Evolutionary conservation across 129 eudicot species (phyloP), one percentile per base, ranked within the genome.

Genomic region (Chrysanthemum lavandulifolium): DNA sequence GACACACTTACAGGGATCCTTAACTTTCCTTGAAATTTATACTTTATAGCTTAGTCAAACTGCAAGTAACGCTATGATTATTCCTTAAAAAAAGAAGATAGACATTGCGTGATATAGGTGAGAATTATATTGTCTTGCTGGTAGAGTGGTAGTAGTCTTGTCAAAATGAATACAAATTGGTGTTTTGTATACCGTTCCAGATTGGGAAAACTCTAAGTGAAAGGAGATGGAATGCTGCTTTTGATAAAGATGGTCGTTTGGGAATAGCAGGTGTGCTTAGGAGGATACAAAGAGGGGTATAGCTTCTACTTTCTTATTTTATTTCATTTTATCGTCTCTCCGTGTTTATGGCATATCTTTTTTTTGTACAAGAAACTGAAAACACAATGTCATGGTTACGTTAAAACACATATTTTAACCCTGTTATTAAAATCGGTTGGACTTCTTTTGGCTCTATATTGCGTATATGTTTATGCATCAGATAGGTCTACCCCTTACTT

Each of bases 281-380:
- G 79, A 83, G 99, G 80, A 94, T 94, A 77, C 99, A 94, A 69
- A 85, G 96, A 90, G 99, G 99, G 97, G 99, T 94, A 86, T 29
- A 65, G 14, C 19, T 65, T 71, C 18, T n/a, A 19, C 15, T 47
- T 47, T 45, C 25, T 66, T 66, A 15, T 9, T 66, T 4, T 18
- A 40, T 40, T 40, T 40, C 47, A 40, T 40, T 40, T 40, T 40
- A 40, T 40, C 47, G 2, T 40, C 47, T 40, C 47, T 40, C 8
- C 10, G 47, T 40, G 10, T 40, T 40, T 40, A 40, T 7, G 47
- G 47, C 10, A 40, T 0, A 31, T 31, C 36, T 31, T 23, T 33
- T 57, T 57, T 18, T 29, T 33, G 52, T 2, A 29, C 31, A 18
- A 51, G 47, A 40, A 8, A 40, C 47, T 7, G 47, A 40, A 6